phyloP scores from a whole-genome alignment of 805 yeast species.

The Wickerhamiella musiphila region DNA sequence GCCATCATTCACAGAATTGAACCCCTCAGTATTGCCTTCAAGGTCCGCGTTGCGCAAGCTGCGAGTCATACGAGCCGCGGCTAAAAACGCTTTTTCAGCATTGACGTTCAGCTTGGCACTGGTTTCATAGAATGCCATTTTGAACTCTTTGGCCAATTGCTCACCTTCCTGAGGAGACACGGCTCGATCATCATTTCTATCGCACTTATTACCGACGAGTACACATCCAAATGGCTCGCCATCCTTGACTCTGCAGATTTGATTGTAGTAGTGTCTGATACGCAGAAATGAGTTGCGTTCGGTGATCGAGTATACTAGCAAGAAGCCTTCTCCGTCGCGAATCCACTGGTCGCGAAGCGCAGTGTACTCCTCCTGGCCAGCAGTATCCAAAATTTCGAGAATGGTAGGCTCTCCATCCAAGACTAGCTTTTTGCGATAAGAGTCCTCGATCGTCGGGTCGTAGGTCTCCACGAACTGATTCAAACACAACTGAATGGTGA shows the following conservation, averaged over 20 bases:
- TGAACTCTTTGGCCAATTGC: constrained; percentile 47
- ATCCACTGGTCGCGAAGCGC: constrained; percentile 88
- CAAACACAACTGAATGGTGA: constrained; percentile 69
- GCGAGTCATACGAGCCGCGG: constrained; percentile 48
- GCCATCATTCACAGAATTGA: constrained; percentile 44
- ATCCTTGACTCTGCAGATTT: constrained; percentile 55
- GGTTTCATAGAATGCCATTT: constrained; percentile 64
- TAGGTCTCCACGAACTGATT: constrained; percentile 93
- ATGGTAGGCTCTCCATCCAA: constrained; percentile 67
- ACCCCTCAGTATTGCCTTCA: constrained; percentile 32
- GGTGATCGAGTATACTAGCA: constrained; percentile 76
- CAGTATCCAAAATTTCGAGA: constrained; percentile 89
- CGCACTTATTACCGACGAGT: constrained; percentile 79
- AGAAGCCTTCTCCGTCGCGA: constrained; percentile 91
- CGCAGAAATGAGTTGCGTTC: constrained; percentile 76
- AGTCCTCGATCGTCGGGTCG: constrained; percentile 87
- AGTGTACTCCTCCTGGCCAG: constrained; percentile 93
- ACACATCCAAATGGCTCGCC: constrained; percentile 52
- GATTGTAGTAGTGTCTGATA: constrained; percentile 62
- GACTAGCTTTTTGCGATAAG: constrained; percentile 60
- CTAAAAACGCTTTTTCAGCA: constrained; percentile 68
- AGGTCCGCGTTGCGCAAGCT: constrained; percentile 61
- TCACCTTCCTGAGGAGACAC: constrained; percentile 77
- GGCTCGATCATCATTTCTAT: constrained; percentile 57
- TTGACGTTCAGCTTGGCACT: constrained; percentile 85